A percentile compares a stretch with the other conserved stretches of the same genome.
These are phyloP conservation scores for Ogataea dorogensis DNA, from an alignment of 805 yeast species.

Conservation along the genomic window DNA sequence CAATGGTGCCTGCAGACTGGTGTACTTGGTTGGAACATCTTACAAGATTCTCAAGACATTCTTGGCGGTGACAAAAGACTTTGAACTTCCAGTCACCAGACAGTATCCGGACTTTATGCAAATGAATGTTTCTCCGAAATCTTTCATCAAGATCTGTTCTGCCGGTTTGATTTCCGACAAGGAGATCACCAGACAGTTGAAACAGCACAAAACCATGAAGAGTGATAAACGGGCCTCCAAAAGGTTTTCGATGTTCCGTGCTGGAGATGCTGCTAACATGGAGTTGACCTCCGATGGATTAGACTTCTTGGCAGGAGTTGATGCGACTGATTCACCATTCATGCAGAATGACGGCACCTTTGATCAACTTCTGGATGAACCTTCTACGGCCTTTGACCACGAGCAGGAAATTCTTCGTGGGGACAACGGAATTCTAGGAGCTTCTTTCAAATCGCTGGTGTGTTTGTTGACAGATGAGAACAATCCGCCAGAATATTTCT, in stretches of 20 bases:
- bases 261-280: conserved; percentile 50
- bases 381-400: conserved; percentile 15
- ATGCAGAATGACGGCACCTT: conserved; percentile 26
- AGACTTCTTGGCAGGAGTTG: conserved; percentile 36
- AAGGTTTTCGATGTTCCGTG: conserved; percentile 49
- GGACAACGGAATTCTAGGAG: conserved; percentile 58
- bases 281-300: conserved; percentile 49
- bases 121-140: conserved; percentile 56
- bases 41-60: conserved; percentile 59
- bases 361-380: conserved; percentile 16
- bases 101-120: conserved; percentile 63
- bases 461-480: conserved; percentile 65
- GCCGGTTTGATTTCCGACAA: conserved; percentile 51
- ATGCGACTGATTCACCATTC: conserved; percentile 29
- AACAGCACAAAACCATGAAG: conserved; percentile 17
- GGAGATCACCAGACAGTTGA: conserved; percentile 31
- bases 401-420: conserved; percentile 51
- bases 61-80: conserved; percentile 62
- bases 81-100: conserved; percentile 56
- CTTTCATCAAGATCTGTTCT: conserved; percentile 61
- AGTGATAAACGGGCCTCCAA: conserved; percentile 32
- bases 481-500: conserved; percentile 61
- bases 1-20: conserved; percentile 41
- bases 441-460: conserved; percentile 68
- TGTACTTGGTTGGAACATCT: conserved; percentile 44